Conservation (phyloP, 306 rosid species). For the Castanospermum australe region DNA sequence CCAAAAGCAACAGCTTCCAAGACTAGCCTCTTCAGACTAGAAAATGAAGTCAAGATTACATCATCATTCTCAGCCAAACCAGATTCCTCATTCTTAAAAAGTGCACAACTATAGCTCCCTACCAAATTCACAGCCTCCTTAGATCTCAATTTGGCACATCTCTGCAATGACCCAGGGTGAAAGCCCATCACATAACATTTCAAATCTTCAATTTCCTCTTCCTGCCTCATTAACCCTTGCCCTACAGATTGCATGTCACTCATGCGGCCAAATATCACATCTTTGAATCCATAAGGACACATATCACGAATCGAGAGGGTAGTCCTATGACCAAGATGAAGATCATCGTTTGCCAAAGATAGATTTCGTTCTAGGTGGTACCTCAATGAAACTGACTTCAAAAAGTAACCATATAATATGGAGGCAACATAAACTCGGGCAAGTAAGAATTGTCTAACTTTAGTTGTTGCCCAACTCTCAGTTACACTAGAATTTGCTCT, state of each 20-base stretch:
- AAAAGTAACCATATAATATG: slow-evolving; percentile 82
- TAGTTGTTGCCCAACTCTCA: slow-evolving; percentile 85
- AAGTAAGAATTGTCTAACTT: slow-evolving; percentile 52
- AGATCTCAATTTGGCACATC: slow-evolving; percentile 80
- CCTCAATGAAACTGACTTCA: slow-evolving; percentile 77
- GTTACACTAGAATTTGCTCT: slow-evolving; percentile 78
- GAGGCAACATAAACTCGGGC: slow-evolving; percentile 71
- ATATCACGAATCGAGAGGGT: slow-evolving; percentile 40
- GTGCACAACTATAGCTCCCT: slow-evolving; percentile 69
- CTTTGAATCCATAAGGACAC: slow-evolving; percentile 48
- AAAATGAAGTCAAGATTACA: slow-evolving; percentile 78
- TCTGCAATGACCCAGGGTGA: slow-evolving; percentile 66
- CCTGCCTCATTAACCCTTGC: slow-evolving; percentile 36
- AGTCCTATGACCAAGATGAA: slow-evolving; percentile 44
- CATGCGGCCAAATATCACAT: slow-evolving; percentile 42
- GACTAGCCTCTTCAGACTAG: slow-evolving; percentile 85
- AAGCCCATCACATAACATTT: slow-evolving; percentile 68
- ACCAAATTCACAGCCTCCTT: slow-evolving; percentile 74
- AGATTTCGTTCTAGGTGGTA: slow-evolving; percentile 64
- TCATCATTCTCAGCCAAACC: slow-evolving; percentile 51
- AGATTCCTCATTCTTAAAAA: slow-evolving; percentile 54
- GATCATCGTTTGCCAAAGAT: slow-evolving; percentile 44
- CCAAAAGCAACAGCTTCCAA: slow-evolving; percentile 99
- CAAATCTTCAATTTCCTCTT: slow-evolving; percentile 49
- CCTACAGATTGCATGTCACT: slow-evolving; percentile 38